Conservation (phyloP, 768 basidiomycete genomes). For the Megacollybia marginata region DNA sequence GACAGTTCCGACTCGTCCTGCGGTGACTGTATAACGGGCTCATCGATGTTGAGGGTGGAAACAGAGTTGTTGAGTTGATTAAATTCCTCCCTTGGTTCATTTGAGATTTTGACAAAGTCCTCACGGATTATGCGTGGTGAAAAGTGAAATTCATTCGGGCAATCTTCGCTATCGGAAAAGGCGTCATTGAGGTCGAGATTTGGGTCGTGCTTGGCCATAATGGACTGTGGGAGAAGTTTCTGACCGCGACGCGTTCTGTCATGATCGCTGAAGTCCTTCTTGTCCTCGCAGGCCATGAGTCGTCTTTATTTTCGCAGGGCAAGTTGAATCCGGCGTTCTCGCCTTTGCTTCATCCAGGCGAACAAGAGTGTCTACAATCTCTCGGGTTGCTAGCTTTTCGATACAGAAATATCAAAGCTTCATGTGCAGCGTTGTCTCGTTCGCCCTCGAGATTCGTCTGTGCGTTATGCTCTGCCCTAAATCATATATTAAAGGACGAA, state of each 20-base stretch:
- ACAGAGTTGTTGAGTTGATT: conserved; percentile 35
- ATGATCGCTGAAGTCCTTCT: conserved; percentile 91
- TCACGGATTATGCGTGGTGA: conserved; percentile 52
- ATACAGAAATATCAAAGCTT: conserved; percentile 64
- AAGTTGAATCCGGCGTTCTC: conserved; percentile 22
- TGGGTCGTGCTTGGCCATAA: conserved; percentile 2
- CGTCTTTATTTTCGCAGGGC: conserved; percentile 68
- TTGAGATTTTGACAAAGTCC: conserved; percentile 41
- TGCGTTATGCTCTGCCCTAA: conserved; percentile 68
- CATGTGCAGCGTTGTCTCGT: conserved; percentile 41
- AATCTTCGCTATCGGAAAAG: conserved; percentile 53
- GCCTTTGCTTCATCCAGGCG: conserved; percentile 81
- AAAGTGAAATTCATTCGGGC: conserved; percentile 44
- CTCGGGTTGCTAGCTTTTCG: conserved; percentile 69
- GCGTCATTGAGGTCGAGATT: conserved; percentile 53
- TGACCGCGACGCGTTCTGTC: background rate
- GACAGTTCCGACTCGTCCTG: conserved; percentile 6
- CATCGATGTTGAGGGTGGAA: conserved; percentile 52
- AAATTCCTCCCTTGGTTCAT: conserved; percentile 21
- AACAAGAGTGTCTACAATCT: conserved; percentile 75
- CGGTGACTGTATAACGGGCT: conserved; percentile 13
- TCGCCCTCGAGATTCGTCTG: conserved; percentile 72
- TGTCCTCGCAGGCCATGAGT: conserved; percentile 80
- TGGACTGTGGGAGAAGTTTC: background rate
- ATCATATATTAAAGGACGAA: conserved; percentile 66